Conservation (phyloP, 495 filamentous ascomycete species). For the Penicillium fimorum region DNA sequence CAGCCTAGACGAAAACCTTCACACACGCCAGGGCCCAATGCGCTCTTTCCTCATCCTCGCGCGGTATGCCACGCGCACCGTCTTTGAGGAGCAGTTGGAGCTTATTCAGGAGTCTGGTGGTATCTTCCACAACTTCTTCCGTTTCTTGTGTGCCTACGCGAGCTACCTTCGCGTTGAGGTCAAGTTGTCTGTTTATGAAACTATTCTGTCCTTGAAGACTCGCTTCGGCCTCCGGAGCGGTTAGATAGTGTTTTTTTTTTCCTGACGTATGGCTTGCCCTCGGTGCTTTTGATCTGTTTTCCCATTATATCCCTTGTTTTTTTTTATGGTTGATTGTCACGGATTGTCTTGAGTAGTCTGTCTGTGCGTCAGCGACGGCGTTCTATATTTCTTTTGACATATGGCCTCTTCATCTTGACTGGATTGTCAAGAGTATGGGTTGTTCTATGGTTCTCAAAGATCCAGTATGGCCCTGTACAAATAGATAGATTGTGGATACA, state of each 20-base stretch:
- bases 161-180: constrained; percentile 61
- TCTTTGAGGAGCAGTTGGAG: constrained; percentile 85
- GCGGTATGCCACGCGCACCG: constrained; percentile 83
- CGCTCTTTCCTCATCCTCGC: constrained; percentile 92
- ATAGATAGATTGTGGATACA: constrained; percentile 17
- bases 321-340: constrained; percentile 18
- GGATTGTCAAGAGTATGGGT: background rate
- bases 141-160: constrained; percentile 55
- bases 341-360: constrained; percentile 26
- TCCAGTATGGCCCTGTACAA: constrained; percentile 9
- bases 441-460: constrained; percentile 5
- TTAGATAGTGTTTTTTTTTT: constrained; percentile 2
- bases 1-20: constrained; percentile 89
- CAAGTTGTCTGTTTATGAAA: constrained; percentile 62
- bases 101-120: constrained; percentile 58
- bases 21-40: constrained; percentile 83
- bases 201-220: constrained; percentile 46
- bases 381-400: constrained; percentile 15
- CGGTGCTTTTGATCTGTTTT: constrained; percentile 2
- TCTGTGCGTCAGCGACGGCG: constrained; percentile 40
- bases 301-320: constrained; percentile 16
- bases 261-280: background rate
- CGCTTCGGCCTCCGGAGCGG: constrained; percentile 33
- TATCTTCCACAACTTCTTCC: constrained; percentile 54
- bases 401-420: background rate